These are phyloP conservation scores for Rhizophagus clarus DNA, from an alignment of 192 early-diverging fungal genomes.

Conservation along the genomic window DNA sequence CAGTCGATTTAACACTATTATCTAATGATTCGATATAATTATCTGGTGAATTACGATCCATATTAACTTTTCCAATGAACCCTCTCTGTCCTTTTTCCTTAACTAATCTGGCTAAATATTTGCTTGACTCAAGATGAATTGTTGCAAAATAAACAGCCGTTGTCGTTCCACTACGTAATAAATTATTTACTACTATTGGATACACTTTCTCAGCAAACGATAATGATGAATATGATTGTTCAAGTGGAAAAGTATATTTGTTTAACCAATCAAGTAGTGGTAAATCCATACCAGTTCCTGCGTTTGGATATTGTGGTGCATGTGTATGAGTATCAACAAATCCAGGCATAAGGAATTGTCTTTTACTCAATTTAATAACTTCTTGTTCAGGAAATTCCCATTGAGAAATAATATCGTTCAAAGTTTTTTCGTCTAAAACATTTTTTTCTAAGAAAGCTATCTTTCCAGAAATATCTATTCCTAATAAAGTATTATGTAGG, in stretches of 20 bases:
- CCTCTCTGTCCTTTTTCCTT: slow-evolving; percentile 85
- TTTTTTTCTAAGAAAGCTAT: slow-evolving; percentile 65
- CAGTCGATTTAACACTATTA: slow-evolving; percentile 66
- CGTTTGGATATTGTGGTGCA: slow-evolving; percentile 88
- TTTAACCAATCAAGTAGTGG: slow-evolving; percentile 89
- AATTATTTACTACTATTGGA: slow-evolving; percentile 63
- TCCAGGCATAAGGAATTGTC: slow-evolving; percentile 87
- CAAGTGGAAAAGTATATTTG: slow-evolving; percentile 89
- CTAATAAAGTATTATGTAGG: slow-evolving; percentile 64
- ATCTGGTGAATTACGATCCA: slow-evolving; percentile 86
- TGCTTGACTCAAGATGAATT: slow-evolving; percentile 77
- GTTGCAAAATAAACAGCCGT: slow-evolving; percentile 92
- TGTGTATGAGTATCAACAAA: slow-evolving; percentile 93
- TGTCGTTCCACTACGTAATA: slow-evolving; percentile 84
- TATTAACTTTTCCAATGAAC: slow-evolving; percentile 94
- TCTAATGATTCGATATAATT: slow-evolving; percentile 76
- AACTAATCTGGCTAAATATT: slow-evolving; percentile 73
- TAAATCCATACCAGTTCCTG: slow-evolving; percentile 88
- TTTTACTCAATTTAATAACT: slow-evolving; percentile 43
- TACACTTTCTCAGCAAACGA: slow-evolving; percentile 73
- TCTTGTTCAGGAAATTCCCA: slow-evolving; percentile 36
- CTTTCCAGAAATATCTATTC: slow-evolving; percentile 65
- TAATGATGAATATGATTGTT: slow-evolving; percentile 69
- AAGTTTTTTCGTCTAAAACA: slow-evolving; percentile 41
- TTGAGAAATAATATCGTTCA: slow-evolving; percentile 33